These are phyloP conservation scores for Phtheirospermum japonicum DNA, from an alignment of 257 asterid species.

Conservation along the genomic window DNA sequence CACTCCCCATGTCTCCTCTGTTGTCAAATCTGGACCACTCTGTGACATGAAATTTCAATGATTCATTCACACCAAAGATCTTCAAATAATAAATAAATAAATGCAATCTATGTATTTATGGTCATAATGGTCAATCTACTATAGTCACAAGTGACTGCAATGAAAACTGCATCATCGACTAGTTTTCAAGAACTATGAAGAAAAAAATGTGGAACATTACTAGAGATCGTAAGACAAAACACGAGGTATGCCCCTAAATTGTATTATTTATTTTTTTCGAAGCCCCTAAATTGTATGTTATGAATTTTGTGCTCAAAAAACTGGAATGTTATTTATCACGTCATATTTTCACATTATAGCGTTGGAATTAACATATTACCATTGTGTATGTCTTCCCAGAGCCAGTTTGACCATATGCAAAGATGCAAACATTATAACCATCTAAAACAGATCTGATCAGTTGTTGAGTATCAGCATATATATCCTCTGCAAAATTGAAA, in stretches of 20 bases:
- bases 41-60: constrained; percentile 31
- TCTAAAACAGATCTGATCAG: constrained; percentile 82
- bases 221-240: too few relatives aligned
- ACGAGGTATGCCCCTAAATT: too few relatives aligned
- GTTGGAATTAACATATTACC: constrained; percentile 42
- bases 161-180: too few relatives aligned
- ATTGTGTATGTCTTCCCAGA: constrained; percentile 92
- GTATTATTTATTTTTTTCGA: too few relatives aligned
- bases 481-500: constrained; percentile 60
- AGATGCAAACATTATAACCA: constrained; percentile 86
- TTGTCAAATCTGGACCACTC: constrained; percentile 93
- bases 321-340: neutral
- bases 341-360: neutral
- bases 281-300: neutral
- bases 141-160: too few relatives aligned
- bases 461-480: constrained; percentile 72
- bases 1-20: constrained; percentile 90
- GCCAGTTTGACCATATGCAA: constrained; percentile 94
- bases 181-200: too few relatives aligned
- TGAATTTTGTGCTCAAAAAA: neutral
- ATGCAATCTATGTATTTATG: too few relatives aligned
- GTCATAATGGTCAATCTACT: too few relatives aligned
- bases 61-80: constrained; percentile 21
- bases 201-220: too few relatives aligned
- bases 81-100: too few relatives aligned